Percentiles rank a stretch among this genome's conserved stretches.
Conservation (phyloP, 345 rosid genomes). For the thale cress (Arabidopsis thaliana) region TAIR10.1 NC_003074.8:18622001-18622500, state of each 20-base stretch:
- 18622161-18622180: neutral
- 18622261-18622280: conserved; percentile 37
- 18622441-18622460: conserved; percentile 5
- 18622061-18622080: conserved; percentile 16
- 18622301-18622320: neutral
- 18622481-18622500: neutral
- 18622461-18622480: conserved; percentile 6
- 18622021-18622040: neutral
- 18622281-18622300: conserved; percentile 12
- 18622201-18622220: conserved; percentile 9
- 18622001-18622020: conserved; percentile 76
- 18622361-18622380: conserved; percentile 45
- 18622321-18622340: conserved; percentile 22
- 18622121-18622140: neutral
- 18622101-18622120: neutral
- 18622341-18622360: conserved; percentile 30
- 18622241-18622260: conserved; percentile 5
- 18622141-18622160: neutral
- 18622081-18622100: conserved; percentile 38
- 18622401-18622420: conserved; percentile 36
- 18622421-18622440: conserved; percentile 29
- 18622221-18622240: conserved; percentile 26
- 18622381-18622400: conserved; percentile 38
- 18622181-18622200: neutral
- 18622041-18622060: neutral